phyloP scores from a whole-genome alignment of 2,329 filamentous ascomycete species.

The Cladosporium oxysporum region DNA sequence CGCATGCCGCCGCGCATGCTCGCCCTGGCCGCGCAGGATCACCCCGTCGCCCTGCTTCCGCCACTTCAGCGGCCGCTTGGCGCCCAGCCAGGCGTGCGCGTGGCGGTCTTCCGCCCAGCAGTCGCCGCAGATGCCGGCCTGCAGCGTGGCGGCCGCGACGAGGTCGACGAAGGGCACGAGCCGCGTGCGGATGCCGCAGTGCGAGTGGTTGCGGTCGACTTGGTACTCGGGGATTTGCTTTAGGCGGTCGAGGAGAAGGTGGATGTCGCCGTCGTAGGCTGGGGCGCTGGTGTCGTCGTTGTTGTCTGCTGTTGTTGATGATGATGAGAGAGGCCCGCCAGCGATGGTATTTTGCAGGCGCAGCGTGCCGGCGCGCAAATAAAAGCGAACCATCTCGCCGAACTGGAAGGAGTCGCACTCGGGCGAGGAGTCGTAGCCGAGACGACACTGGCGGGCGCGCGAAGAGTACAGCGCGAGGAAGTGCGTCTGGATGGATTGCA shows the following conservation, averaged over 20 bases:
- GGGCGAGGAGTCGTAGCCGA: slow-evolving; percentile 71
- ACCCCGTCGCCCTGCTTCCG: slow-evolving; percentile 29
- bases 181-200: slow-evolving; percentile 69
- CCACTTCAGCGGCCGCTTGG: slow-evolving; percentile 50
- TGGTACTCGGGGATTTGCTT: slow-evolving; percentile 72
- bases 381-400: slow-evolving; percentile 74
- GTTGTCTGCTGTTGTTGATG: slow-evolving; percentile 32
- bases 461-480: slow-evolving; percentile 69
- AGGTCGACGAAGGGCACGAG: slow-evolving; percentile 67
- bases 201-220: slow-evolving; percentile 70
- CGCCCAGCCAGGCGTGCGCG: slow-evolving; percentile 47
- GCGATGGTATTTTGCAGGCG: slow-evolving; percentile 52
- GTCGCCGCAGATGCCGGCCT: slow-evolving; percentile 48
- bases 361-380: slow-evolving; percentile 62
- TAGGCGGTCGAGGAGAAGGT: slow-evolving; percentile 60
- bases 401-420: slow-evolving; percentile 78
- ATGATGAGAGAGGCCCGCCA: slow-evolving; percentile 25
- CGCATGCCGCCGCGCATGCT: slow-evolving; percentile 32
- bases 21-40: slow-evolving; percentile 21
- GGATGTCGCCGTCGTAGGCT: slow-evolving; percentile 61
- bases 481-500: slow-evolving; percentile 68
- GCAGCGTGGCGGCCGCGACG: slow-evolving; percentile 51
- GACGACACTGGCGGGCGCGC: slow-evolving; percentile 66
- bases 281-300: slow-evolving; percentile 50
- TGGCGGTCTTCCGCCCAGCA: slow-evolving; percentile 46